Conservation (phyloP, 768 basidiomycete genomes). For the Hydnomerulius pinastri region DNA sequence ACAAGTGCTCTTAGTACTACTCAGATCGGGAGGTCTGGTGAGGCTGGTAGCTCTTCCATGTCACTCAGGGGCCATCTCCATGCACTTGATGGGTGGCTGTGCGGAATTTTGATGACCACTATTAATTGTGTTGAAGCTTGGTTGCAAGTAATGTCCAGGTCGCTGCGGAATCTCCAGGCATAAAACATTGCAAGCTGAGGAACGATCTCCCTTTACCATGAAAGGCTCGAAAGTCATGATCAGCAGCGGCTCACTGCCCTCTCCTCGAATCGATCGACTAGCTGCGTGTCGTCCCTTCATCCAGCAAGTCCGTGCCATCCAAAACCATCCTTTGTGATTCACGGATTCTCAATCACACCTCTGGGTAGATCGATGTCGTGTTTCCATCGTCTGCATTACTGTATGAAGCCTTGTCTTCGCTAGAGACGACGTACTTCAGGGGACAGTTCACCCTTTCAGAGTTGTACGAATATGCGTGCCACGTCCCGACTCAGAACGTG, state of each 20-base stretch:
- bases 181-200: no score
- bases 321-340: background rate
- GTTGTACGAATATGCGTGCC: conserved; percentile 41
- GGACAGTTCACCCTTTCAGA: conserved; percentile 45
- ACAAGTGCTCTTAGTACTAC: background rate
- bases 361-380: conserved; percentile 58
- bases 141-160: no score
- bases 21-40: no score
- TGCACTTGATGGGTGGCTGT: conserved; percentile 16
- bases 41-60: no score
- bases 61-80: background rate
- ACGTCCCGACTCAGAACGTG: conserved; percentile 14
- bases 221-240: conserved; percentile 15
- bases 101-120: no score
- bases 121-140: no score
- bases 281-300: conserved; percentile 51
- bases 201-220: conserved; percentile 13
- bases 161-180: no score
- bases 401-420: conserved; percentile 39
- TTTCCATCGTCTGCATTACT: conserved; percentile 49
- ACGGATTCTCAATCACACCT: conserved; percentile 6
- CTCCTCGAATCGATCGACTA: conserved; percentile 35
- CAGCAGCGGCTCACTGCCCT: conserved; percentile 23
- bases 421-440: conserved; percentile 48
- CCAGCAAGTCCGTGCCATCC: conserved; percentile 45